Evolutionary conservation across 1,139 yeast genomes (phyloP).

Genomic region (Suhomyces guaymorum): DNA sequence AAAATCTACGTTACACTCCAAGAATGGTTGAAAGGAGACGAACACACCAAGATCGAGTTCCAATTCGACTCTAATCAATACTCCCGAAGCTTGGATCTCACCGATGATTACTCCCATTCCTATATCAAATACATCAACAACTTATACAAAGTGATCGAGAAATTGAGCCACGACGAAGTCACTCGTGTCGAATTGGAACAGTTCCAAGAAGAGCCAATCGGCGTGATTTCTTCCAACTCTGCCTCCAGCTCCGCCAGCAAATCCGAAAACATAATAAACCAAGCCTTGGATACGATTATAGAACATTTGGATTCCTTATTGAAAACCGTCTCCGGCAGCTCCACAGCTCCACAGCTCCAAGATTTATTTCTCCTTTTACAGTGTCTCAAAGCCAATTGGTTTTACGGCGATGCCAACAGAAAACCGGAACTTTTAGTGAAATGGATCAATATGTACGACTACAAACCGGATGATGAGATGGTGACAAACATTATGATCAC

Average conservation of each 20-base stretch:
- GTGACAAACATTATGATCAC: constrained; percentile 47
- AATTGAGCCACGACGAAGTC: constrained; percentile 24
- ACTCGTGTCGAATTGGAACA: constrained; percentile 22
- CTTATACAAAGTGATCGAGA: constrained; percentile 37
- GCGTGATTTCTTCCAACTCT: constrained; percentile 30
- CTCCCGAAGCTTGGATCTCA: constrained; percentile 23
- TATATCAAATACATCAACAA: constrained; percentile 34
- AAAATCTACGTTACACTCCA: constrained; percentile 29
- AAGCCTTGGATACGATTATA: constrained; percentile 19
- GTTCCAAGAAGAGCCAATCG: constrained; percentile 33
- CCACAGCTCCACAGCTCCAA: constrained; percentile 22
- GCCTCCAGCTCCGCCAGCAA: constrained; percentile 5
- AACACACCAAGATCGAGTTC: constrained; percentile 26
- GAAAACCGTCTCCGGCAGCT: constrained; percentile 13
- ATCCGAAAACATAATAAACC: constrained; percentile 23
- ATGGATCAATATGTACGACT: constrained; percentile 71
- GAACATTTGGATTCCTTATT: constrained; percentile 27
- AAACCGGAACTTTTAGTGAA: constrained; percentile 49
- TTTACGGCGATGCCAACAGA: constrained; percentile 41
- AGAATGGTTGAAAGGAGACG: constrained; percentile 39
- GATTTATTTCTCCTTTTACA: constrained; percentile 54
- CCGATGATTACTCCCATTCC: constrained; percentile 21
- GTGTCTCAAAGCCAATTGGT: constrained; percentile 56
- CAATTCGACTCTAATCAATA: constrained; percentile 32
- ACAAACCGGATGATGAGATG: constrained; percentile 54